Conservation (phyloP, 1,139 yeast species). For the Sugiyamaella neomexicana region DNA sequence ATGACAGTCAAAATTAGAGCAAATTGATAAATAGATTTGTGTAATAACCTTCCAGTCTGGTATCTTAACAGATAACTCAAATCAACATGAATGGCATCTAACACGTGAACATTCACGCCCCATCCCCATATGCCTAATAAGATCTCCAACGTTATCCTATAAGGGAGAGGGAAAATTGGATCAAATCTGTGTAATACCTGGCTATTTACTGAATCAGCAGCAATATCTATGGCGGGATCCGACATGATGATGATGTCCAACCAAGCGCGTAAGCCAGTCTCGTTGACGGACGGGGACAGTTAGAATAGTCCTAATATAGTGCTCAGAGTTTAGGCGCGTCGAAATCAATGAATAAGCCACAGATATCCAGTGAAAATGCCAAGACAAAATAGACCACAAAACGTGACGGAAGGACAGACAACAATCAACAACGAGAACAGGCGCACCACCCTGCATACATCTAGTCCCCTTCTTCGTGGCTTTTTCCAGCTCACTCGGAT, state of each 20-base stretch:
- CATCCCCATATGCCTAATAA: constrained; percentile 53
- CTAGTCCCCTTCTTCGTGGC: not conserved
- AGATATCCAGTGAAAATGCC: too few relatives aligned
- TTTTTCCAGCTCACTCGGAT: not conserved
- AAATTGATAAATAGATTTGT: constrained; percentile 33
- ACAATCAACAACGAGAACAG: not conserved
- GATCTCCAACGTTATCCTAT: constrained; percentile 47
- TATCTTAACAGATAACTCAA: constrained; percentile 44
- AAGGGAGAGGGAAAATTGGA: constrained; percentile 49
- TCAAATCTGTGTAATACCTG: constrained; percentile 36
- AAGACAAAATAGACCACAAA: too few relatives aligned
- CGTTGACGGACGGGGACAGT: too few relatives aligned
- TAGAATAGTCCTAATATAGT: too few relatives aligned
- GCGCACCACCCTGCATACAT: not conserved
- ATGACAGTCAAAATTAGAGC: constrained; percentile 29
- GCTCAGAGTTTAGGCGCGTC: too few relatives aligned
- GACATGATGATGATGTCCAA: not conserved
- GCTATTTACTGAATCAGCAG: not conserved
- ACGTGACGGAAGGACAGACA: not conserved
- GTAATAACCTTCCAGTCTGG: constrained; percentile 30
- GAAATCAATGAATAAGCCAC: too few relatives aligned
- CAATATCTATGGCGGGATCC: not conserved
- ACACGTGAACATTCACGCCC: constrained; percentile 46
- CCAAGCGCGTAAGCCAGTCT: not conserved
- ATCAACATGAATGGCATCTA: constrained; percentile 45